Evolutionary conservation across 2,329 filamentous ascomycete genomes (phyloP).

Genomic region (Penicillium glabrum): DNA sequence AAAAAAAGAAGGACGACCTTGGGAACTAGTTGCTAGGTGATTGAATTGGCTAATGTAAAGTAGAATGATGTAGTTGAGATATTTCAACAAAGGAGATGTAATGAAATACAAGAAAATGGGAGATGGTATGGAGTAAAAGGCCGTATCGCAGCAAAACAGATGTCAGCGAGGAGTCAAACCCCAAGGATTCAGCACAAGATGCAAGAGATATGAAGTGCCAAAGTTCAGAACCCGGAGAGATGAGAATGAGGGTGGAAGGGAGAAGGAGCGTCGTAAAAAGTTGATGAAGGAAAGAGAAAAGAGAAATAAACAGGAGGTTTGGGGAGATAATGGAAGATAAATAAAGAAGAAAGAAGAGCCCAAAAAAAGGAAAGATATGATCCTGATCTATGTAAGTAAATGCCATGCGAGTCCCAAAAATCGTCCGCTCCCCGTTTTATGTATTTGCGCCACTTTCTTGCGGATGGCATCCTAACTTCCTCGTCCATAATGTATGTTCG

Average conservation of each 20-base stretch:
- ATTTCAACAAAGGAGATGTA: constrained; percentile 32
- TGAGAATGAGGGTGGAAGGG: constrained; percentile 14
- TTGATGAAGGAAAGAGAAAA: constrained; percentile 9
- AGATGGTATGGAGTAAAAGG: constrained; percentile 27
- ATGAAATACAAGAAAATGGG: constrained; percentile 32
- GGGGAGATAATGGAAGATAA: constrained; percentile 4
- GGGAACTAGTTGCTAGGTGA: constrained; percentile 27
- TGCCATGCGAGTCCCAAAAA: constrained; percentile 41
- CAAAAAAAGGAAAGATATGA: constrained; percentile 32
- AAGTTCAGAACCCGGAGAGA: constrained; percentile 8
- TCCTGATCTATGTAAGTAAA: constrained; percentile 38
- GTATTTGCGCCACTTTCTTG: constrained; percentile 37
- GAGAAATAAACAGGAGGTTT: constrained; percentile 9
- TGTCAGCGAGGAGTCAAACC: constrained; percentile 19
- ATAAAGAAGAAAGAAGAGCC: constrained; percentile 4
- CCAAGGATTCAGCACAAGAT: constrained; percentile 20
- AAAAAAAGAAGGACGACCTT: constrained; percentile 7
- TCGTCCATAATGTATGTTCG: constrained; percentile 43
- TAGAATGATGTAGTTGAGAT: constrained; percentile 29
- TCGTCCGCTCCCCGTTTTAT: constrained; percentile 40
- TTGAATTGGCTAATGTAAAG: constrained; percentile 30
- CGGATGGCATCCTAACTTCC: constrained; percentile 34
- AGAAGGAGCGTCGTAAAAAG: constrained; percentile 21
- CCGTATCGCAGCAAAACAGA: constrained; percentile 20
- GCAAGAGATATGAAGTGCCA: constrained; percentile 18